phyloP scores from a whole-genome alignment of 2,329 filamentous ascomycete species.

The Arachnomyces sp. region DNA sequence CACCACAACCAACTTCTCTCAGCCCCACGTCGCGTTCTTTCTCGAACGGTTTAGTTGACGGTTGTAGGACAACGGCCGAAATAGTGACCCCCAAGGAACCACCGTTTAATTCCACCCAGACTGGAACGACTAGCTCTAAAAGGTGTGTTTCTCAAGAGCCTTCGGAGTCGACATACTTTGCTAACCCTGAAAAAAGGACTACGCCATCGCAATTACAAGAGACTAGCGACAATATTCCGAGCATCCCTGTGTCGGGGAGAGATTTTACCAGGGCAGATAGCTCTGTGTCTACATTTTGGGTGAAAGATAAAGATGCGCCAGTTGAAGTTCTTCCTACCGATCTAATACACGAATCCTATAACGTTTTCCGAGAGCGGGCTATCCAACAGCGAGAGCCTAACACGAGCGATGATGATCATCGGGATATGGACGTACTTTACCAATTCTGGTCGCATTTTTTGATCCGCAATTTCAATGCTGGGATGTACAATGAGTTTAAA shows the following conservation, averaged over 20 bases:
- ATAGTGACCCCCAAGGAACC: conserved; percentile 33
- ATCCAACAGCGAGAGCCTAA: conserved; percentile 42
- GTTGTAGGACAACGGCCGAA: conserved; percentile 44
- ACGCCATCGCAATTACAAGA: no score
- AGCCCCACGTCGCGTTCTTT: conserved; percentile 42
- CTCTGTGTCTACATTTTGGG: conserved; percentile 37
- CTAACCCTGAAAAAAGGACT: no score
- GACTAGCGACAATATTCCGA: neutral
- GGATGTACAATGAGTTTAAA: conserved; percentile 70
- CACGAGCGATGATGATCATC: conserved; percentile 26
- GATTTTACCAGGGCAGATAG: neutral
- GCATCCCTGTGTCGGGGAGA: neutral
- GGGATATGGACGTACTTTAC: conserved; percentile 57
- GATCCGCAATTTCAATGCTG: conserved; percentile 63
- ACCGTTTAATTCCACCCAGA: conserved; percentile 29
- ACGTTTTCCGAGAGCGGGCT: conserved; percentile 42
- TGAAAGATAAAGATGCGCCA: conserved; percentile 42
- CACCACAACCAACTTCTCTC: conserved; percentile 30
- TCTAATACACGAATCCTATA: conserved; percentile 43
- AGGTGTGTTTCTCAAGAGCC: conserved; percentile 21
- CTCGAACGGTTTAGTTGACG: conserved; percentile 51
- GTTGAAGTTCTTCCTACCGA: conserved; percentile 37
- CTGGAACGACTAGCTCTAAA: conserved; percentile 30
- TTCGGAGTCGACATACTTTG: no score
- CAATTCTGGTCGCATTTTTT: conserved; percentile 70